phyloP scores from a whole-genome alignment of 768 basidiomycete species.

The Tremella mesenterica region DNA sequence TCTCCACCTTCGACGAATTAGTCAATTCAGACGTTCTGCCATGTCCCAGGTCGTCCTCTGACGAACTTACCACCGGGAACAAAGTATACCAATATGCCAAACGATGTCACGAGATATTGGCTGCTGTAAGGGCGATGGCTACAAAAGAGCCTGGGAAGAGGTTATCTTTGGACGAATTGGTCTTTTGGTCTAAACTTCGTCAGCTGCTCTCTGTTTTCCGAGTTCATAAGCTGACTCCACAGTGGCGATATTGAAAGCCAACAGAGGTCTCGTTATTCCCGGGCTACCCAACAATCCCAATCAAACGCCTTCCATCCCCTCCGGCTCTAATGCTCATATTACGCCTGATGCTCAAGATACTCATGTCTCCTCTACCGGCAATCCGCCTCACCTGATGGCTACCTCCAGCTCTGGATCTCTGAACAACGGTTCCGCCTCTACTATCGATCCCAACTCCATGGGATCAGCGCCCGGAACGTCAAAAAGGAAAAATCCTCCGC shows the following conservation, averaged over 20 bases:
- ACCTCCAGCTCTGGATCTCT: no score
- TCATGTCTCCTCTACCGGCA: no score
- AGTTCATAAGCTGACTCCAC: not conserved
- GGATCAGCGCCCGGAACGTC: no score
- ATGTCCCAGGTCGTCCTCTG: conserved; percentile 9
- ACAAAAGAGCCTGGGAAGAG: not conserved
- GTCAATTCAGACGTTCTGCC: conserved; percentile 17
- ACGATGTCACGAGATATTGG: conserved; percentile 21
- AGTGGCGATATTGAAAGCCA: conserved; percentile 17
- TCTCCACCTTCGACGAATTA: conserved; percentile 15
- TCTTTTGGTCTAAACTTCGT: conserved; percentile 28
- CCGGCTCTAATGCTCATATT: no score
- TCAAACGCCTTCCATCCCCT: no score
- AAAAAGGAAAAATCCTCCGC: no score
- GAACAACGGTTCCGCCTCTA: no score
- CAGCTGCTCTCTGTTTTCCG: not conserved
- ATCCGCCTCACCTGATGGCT: no score
- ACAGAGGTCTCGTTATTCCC: conserved; percentile 17
- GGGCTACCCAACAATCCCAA: conserved; percentile 10
- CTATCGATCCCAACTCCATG: no score
- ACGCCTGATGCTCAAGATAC: no score
- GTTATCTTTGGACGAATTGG: conserved; percentile 14
- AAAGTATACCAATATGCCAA: conserved; percentile 10
- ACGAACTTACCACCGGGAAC: not conserved
- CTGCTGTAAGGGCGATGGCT: conserved; percentile 3